Evolutionary conservation across 1,284 basidiomycete species (phyloP), one percentile per base, ranked within the genome.

Genomic region (Cryptococcus sp.): DNA sequence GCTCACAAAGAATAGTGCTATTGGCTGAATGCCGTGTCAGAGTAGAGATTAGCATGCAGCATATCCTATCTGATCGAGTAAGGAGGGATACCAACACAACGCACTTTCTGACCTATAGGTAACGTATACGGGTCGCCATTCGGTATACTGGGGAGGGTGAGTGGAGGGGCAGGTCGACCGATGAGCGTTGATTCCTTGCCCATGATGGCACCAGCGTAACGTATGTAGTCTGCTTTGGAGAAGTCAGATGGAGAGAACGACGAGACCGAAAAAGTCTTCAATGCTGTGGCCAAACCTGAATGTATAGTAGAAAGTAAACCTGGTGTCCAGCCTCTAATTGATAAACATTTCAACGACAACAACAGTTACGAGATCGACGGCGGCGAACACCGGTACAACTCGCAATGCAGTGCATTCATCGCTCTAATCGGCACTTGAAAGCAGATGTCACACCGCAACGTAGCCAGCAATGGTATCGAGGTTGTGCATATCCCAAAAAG

Each of bases 1-100:
- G 2, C 66, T 55, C 46, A 70, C 68, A 78, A 91, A 91, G 80
- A 91, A 89, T 46, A 91, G 61, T 5, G 83, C 87, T 22, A 83
- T 83, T 1, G 86, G 85, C 57, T 80, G 34, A 19, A 19, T 37
- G n/a, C 50, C 20, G 17, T 17, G 3, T 22, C 25, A 41, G 22
- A 53, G 45, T n/a, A 15, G 15, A 23, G 38, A 6, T 44, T n/a
- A 22, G 41, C 10, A n/a, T 2, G 11, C 41, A 8, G 11, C 11
- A 22, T 34, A 34, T 34, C 5, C 8, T 7, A 10, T 2, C 2
- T n/a, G 41, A 44, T 8, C 11, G 41, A 8, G 13, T 44, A 6
- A 10, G 8, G 8, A 22, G n/a, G 13, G 41, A 2, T 5, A 16
- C 13, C 29, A 34, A 2, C 8, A 19, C 1, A 37, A 52, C 65